Evolutionary conservation across 2,329 filamentous ascomycete species (phyloP), one percentile per base, ranked within the genome.

Genomic region (Diaporthe vexans): DNA sequence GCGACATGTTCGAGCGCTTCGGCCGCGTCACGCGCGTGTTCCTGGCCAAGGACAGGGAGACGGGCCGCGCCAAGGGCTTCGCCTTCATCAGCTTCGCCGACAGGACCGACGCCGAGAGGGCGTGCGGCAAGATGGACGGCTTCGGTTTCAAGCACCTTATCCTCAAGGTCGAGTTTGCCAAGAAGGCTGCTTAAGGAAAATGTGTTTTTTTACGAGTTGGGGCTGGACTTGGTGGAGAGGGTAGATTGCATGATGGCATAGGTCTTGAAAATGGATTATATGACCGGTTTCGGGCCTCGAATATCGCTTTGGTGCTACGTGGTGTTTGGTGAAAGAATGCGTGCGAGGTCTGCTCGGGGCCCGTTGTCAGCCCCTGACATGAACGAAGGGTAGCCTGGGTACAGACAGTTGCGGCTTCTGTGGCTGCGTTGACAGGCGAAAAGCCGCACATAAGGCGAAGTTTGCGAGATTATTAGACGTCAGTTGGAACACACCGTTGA

Each of bases 61-160:
- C 97, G 54, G 94, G 95, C 76, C 88, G 96, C 83, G 97, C 97
- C 80, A 99, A 99, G 91, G 97, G 97, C 77, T 99, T 99, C 84
- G 97, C 97, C 35, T 99, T 99, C 85, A 97, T 99, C 89, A 97
- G 94, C 85, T 99, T 97, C 82, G 94, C 93, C 75, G 97, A 99
- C 84, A 90, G 97, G 79, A 85, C 89, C 79, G 97, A 99, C 85
- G 97, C 97, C 79, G 94, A 94, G 79, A 94, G 94, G 87, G 97
- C 97, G 54, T 97, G 94, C 87, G 93, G 94, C 87, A 98, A 98
- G 91, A 96, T 99, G 94, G 97, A 99, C 86, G 97, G 97, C 81
- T 98, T 90, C 79, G 94, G 94, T 86, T 96, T 95, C 88, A 93
- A 94, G 85, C 94, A 97, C 87, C 88, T 97, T 80, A 97, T 97